Percentiles rank a stretch among this genome's conserved stretches.
Conservation (phyloP, 2,329 filamentous ascomycete genomes). For the Clonostachys byssicola region DNA sequence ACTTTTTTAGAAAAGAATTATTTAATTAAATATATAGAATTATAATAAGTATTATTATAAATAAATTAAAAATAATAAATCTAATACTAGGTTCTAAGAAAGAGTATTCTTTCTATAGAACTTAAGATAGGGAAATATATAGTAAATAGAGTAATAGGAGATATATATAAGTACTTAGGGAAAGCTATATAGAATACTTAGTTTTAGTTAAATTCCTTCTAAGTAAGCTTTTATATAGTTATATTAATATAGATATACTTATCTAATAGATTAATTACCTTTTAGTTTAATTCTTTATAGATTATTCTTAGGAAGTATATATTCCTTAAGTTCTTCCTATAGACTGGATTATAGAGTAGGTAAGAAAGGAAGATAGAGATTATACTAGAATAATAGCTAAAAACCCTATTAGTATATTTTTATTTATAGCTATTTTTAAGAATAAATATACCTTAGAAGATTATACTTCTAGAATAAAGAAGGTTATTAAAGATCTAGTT, state of each 20-base stretch:
- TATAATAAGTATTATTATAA: not conserved
- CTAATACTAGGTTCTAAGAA: no score
- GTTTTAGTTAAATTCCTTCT: no score
- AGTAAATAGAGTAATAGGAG: not conserved
- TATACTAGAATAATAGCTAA: not conserved
- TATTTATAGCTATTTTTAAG: not conserved
- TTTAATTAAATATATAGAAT: not conserved
- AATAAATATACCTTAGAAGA: no score
- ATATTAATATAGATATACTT: not conserved
- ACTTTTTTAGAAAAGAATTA: not conserved
- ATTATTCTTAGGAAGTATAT: not conserved
- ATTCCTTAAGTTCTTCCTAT: not conserved
- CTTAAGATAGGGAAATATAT: no score
- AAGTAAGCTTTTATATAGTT: no score
- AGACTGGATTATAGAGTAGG: not conserved
- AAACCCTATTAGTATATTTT: not conserved
- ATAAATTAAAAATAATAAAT: slow-evolving; percentile 4
- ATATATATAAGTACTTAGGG: no score
- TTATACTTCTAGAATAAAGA: no score
- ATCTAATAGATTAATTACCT: not conserved
- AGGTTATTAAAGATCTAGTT: no score
- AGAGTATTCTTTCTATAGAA: no score
- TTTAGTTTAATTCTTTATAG: not conserved
- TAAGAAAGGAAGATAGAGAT: not conserved
- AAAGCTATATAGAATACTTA: no score